Evolutionary conservation across 495 filamentous ascomycete genomes (phyloP).

Genomic region (Penicillium ucsense): DNA sequence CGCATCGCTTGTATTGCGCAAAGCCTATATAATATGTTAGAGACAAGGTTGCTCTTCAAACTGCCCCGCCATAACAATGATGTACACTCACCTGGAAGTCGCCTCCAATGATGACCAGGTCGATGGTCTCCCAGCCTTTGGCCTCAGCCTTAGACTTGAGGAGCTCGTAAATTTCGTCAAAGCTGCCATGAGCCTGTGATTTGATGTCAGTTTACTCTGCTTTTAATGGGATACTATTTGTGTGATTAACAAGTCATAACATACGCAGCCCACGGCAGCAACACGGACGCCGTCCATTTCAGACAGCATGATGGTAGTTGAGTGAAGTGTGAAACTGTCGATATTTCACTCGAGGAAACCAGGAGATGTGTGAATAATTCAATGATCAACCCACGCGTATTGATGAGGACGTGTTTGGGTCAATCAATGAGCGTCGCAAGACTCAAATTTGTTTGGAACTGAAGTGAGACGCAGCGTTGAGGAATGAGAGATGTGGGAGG

Average conservation of each 20-base stretch:
- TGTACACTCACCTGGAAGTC: constrained; percentile 64
- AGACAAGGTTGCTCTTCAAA: background rate
- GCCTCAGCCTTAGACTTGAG: constrained; percentile 50
- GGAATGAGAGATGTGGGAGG: background rate
- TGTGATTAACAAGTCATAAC: constrained; percentile 12
- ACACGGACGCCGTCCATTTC: constrained; percentile 24
- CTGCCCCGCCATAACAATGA: too few species aligned
- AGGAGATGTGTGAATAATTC: background rate
- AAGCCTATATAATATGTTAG: constrained; percentile 48
- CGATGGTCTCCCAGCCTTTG: constrained; percentile 66
- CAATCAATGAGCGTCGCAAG: too few species aligned
- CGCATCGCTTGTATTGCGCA: constrained; percentile 80
- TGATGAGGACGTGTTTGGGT: too few species aligned
- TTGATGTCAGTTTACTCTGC: background rate
- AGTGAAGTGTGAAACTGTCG: background rate
- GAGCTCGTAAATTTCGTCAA: constrained; percentile 81
- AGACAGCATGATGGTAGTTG: background rate
- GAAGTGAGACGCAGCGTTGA: background rate
- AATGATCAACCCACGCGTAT: too few species aligned
- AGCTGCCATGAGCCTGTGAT: constrained; percentile 72
- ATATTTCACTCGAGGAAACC: background rate
- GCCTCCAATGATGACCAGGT: constrained; percentile 79
- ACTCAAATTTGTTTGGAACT: too few species aligned
- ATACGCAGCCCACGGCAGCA: constrained; percentile 74
- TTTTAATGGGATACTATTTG: background rate